A percentile compares a stretch with the other conserved stretches of the same genome.
Evolutionary conservation across 441 rosid genomes (phyloP).

Genomic region (Breynia disticha): DNA sequence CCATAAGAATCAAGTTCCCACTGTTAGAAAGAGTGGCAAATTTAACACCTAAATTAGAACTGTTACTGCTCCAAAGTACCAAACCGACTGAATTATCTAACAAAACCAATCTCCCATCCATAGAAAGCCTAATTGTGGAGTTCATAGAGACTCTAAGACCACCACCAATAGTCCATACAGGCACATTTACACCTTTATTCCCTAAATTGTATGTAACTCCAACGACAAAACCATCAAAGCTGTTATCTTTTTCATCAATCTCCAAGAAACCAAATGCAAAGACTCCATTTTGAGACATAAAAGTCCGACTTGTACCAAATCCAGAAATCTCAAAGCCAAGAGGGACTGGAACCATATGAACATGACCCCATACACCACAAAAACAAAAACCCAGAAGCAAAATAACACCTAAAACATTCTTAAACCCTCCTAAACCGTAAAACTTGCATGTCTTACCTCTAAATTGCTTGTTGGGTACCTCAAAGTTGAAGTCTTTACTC

Average conservation of each 20-base stretch:
- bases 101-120: conserved; percentile 30
- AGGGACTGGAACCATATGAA: conserved; percentile 26
- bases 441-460: conserved; percentile 17
- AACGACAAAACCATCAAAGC: conserved; percentile 23
- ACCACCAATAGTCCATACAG: conserved; percentile 26
- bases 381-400: conserved; percentile 20
- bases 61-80: conserved; percentile 27
- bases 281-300: conserved; percentile 30
- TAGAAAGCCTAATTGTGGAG: conserved; percentile 28
- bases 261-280: conserved; percentile 33
- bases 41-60: conserved; percentile 25
- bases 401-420: conserved; percentile 15
- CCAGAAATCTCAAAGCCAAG: conserved; percentile 32
- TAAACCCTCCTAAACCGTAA: conserved; percentile 10
- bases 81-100: conserved; percentile 24
- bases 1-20: conserved; percentile 29
- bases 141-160: conserved; percentile 25
- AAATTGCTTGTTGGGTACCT: conserved; percentile 17
- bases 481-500: conserved; percentile 11
- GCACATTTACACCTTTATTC: conserved; percentile 22
- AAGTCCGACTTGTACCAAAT: conserved; percentile 22
- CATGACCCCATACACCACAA: conserved; percentile 19
- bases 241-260: conserved; percentile 13
- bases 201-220: conserved; percentile 34
- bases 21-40: conserved; percentile 28